Percentiles rank a stretch among this genome's conserved stretches.
These are phyloP conservation scores for Blumeria hordei DNA, from an alignment of 2,329 filamentous ascomycete genomes.

Conservation along the genomic window DNA sequence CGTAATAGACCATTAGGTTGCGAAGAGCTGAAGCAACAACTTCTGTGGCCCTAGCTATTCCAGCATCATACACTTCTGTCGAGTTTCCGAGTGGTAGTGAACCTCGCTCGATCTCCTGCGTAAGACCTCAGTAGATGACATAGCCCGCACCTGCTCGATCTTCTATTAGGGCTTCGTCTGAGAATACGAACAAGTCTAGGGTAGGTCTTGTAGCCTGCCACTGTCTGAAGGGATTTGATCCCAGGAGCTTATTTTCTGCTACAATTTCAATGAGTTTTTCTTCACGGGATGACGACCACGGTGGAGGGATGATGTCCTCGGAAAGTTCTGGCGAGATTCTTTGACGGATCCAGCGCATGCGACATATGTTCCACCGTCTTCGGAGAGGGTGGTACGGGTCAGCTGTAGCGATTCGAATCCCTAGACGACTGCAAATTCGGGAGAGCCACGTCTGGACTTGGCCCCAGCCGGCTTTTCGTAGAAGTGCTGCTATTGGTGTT, in stretches of 20 bases:
- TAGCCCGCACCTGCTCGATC: neutral
- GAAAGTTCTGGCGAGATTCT: neutral
- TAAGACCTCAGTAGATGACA: neutral
- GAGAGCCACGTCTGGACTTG: too few species aligned
- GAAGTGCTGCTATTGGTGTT: too few species aligned
- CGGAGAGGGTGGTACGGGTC: too few species aligned
- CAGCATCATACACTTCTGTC: too few species aligned
- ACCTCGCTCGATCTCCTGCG: too few species aligned
- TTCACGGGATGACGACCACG: neutral
- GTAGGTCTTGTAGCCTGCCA: neutral
- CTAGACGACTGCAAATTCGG: too few species aligned
- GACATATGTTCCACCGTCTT: neutral
- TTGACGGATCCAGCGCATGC: neutral
- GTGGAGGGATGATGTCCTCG: neutral
- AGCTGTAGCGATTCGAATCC: too few species aligned
- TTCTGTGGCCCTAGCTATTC: too few species aligned
- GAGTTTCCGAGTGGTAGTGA: too few species aligned
- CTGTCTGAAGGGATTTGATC: neutral
- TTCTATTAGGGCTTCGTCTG: neutral
- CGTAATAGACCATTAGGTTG: too few species aligned
- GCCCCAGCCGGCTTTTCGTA: too few species aligned
- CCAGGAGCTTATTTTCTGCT: neutral
- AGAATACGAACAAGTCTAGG: neutral
- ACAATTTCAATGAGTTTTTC: neutral
- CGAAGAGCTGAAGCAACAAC: too few species aligned